Conservation (phyloP, 2,329 filamentous ascomycete genomes). For the Alternaria burnsii region DNA sequence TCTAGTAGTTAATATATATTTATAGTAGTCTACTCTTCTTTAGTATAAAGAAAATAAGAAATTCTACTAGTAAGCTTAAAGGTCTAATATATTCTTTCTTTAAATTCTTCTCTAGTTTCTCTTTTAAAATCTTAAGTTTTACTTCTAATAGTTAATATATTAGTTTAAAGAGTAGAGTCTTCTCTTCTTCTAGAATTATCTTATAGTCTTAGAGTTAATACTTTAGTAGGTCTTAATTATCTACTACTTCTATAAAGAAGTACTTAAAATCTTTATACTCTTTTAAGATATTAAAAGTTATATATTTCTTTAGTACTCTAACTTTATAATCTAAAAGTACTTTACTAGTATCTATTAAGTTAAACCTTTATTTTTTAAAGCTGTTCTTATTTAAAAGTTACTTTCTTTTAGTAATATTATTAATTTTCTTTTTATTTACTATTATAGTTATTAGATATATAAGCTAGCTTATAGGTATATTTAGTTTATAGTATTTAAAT, state of each 20-base stretch:
- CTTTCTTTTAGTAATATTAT: neutral
- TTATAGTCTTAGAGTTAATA: slow-evolving; percentile 7
- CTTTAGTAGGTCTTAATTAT: slow-evolving; percentile 4
- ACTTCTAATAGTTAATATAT: neutral
- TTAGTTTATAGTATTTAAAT: neutral
- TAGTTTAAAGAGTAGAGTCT: neutral
- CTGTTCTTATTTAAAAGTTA: neutral
- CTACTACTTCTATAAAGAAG: slow-evolving; percentile 9
- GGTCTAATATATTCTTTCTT: neutral
- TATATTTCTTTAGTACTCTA: neutral
- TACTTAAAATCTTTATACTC: slow-evolving; percentile 3
- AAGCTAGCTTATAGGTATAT: neutral
- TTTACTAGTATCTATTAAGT: neutral
- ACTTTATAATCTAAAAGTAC: neutral
- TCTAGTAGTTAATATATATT: too few species aligned
- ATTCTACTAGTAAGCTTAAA: slow-evolving; percentile 3
- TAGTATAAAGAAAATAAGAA: slow-evolving; percentile 9
- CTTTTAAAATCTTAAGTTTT: neutral
- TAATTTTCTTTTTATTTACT: neutral
- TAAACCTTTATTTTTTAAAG: neutral
- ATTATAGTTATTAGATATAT: neutral
- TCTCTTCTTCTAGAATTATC: slow-evolving; percentile 5
- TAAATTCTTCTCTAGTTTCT: neutral
- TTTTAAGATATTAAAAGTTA: neutral
- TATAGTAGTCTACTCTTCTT: slow-evolving; percentile 8